Evolutionary conservation across 345 rosid species (phyloP).

Genomic region (Syzygium grande): DNA sequence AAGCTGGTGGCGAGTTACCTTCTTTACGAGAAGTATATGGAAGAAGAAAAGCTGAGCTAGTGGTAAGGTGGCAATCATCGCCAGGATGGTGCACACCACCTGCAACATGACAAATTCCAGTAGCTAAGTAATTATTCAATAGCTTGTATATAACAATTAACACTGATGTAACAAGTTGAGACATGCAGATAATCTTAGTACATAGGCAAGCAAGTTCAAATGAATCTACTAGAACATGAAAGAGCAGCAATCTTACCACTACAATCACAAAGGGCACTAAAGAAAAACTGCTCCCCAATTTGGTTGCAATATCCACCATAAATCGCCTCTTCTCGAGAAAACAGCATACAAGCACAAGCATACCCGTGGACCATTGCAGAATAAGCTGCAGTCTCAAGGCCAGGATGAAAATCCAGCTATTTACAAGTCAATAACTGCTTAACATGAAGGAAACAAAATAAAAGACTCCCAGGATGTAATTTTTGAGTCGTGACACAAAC

Average conservation of each 20-base stretch:
- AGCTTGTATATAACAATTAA: not conserved
- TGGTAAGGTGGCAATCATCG: conserved; percentile 91
- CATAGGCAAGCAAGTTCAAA: not conserved
- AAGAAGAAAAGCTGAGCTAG: conserved; percentile 97
- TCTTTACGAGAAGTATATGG: conserved; percentile 86
- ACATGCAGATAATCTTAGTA: not conserved
- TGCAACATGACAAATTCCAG: conserved; percentile 19
- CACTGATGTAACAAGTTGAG: not conserved
- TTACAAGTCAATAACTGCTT: conserved; percentile 40
- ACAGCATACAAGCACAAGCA: conserved; percentile 76
- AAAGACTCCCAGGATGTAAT: conserved; percentile 6
- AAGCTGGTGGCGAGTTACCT: conserved; percentile 26
- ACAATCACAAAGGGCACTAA: conserved; percentile 79
- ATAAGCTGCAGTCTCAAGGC: conserved; percentile 92
- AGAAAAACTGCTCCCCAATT: conserved; percentile 97
- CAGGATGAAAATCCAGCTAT: conserved; percentile 35
- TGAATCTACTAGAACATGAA: not conserved
- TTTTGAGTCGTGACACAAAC: conserved; percentile 4
- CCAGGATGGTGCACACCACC: conserved; percentile 79
- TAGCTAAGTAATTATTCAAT: not conserved
- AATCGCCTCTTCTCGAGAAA: conserved; percentile 64
- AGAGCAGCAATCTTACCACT: conserved; percentile 48
- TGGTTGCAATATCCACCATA: conserved; percentile 60
- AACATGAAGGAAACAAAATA: conserved; percentile 23
- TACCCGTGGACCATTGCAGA: conserved; percentile 86